These are phyloP conservation scores for Pythium chondricola DNA, from an alignment of 352 stramenopile genomes.

Conservation along the genomic window DNA sequence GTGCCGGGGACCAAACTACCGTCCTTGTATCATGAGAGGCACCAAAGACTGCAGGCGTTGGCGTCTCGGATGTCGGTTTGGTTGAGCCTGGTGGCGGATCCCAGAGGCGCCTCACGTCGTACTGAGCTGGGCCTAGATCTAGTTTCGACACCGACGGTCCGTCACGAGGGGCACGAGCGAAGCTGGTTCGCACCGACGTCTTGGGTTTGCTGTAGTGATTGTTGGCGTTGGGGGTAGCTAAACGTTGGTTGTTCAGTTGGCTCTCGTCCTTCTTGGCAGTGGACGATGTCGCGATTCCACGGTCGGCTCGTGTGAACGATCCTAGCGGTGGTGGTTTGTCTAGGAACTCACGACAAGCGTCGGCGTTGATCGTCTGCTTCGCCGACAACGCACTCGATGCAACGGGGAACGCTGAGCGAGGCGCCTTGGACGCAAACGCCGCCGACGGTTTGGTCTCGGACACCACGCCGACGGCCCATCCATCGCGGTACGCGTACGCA, in stretches of 20 bases:
- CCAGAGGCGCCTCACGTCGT: slow-evolving; percentile 46
- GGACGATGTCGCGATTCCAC: background rate
- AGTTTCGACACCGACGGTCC: background rate
- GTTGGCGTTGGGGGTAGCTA: no score
- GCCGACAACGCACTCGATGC: background rate
- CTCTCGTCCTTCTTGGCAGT: no score
- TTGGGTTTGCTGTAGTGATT: no score
- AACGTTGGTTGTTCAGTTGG: no score
- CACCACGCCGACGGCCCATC: slow-evolving; percentile 22
- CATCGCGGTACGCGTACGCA: slow-evolving; percentile 33
- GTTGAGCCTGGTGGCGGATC: slow-evolving; percentile 18
- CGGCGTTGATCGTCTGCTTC: background rate
- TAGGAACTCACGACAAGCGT: background rate
- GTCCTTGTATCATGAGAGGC: slow-evolving; percentile 31
- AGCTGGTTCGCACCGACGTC: no score
- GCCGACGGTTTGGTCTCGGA: slow-evolving; percentile 16
- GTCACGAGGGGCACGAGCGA: slow-evolving; percentile 10
- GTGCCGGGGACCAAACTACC: slow-evolving; percentile 42
- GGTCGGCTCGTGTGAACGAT: slow-evolving; percentile 12
- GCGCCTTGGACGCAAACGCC: slow-evolving; percentile 24
- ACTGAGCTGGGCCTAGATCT: slow-evolving; percentile 22
- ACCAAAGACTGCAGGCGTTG: slow-evolving; percentile 38
- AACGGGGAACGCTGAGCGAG: slow-evolving; percentile 14
- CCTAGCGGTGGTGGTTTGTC: slow-evolving; percentile 7
- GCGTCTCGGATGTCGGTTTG: slow-evolving; percentile 12